These are phyloP conservation scores for Jasminum sambac DNA, from an alignment of 257 asterid genomes.

Conservation along the genomic window DNA sequence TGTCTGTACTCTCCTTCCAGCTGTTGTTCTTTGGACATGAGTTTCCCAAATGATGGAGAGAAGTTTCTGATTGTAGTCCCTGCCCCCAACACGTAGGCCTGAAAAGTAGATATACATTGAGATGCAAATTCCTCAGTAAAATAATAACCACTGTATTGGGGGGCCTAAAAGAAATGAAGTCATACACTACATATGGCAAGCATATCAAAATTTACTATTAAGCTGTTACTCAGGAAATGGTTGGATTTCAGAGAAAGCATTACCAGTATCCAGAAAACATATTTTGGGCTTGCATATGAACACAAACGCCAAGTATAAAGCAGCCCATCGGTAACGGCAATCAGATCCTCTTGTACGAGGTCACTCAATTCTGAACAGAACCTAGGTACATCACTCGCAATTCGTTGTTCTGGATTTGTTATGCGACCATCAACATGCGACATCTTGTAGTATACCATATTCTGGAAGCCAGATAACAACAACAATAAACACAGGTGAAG, in stretches of 20 bases:
- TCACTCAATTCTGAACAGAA: slow-evolving; percentile 98
- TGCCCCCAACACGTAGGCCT: slow-evolving; percentile 98
- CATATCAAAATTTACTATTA: slow-evolving; percentile 9
- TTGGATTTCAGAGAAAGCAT: slow-evolving; percentile 7
- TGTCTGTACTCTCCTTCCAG: slow-evolving; percentile 98
- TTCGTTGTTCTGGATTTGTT: slow-evolving; percentile 91
- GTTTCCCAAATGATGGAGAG: slow-evolving; percentile 93
- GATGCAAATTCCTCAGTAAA: slow-evolving; percentile 23
- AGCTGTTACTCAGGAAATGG: slow-evolving; percentile 22
- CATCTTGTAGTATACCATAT: slow-evolving; percentile 96
- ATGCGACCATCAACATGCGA: slow-evolving; percentile 99
- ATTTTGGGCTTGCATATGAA: slow-evolving; percentile 99
- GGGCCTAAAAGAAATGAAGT: slow-evolving; percentile 17
- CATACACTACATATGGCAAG: not conserved
- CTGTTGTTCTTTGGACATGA: slow-evolving; percentile 92
- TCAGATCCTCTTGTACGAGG: slow-evolving; percentile 92
- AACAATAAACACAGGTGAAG: slow-evolving; percentile 19
- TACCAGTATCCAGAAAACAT: slow-evolving; percentile 94
- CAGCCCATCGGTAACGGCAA: slow-evolving; percentile 88
- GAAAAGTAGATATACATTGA: slow-evolving; percentile 33
- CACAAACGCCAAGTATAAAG: slow-evolving; percentile 98
- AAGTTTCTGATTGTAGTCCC: slow-evolving; percentile 81
- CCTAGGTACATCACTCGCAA: slow-evolving; percentile 96
- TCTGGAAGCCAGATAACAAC: slow-evolving; percentile 47
- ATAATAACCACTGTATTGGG: slow-evolving; percentile 10